Evolutionary conservation across 2,329 filamentous ascomycete genomes (phyloP).

Genomic region (Thelonectria olida): DNA sequence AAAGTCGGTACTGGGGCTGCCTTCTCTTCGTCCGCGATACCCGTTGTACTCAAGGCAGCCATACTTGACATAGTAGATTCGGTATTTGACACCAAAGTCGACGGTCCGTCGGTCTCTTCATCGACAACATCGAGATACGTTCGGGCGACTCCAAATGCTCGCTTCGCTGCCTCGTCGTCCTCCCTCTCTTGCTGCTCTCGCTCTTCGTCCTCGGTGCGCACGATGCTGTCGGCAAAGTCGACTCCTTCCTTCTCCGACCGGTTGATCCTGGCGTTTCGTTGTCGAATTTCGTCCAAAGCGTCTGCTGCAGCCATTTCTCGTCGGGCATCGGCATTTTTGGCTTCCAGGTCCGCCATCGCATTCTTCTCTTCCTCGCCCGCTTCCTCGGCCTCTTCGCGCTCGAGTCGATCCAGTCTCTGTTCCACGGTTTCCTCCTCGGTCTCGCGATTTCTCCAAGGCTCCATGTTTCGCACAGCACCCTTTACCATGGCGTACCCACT

Average conservation of each 20-base stretch:
- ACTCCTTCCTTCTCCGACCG: conserved; percentile 75
- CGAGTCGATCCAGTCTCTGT: conserved; percentile 83
- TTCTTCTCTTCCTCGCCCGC: conserved; percentile 78
- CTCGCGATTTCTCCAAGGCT: conserved; percentile 78
- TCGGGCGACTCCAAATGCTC: conserved; percentile 76
- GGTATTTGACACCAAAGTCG: conserved; percentile 19
- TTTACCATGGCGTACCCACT: conserved; percentile 86
- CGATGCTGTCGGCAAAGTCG: conserved; percentile 65
- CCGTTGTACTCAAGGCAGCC: conserved; percentile 28
- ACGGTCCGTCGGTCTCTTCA: conserved; percentile 47
- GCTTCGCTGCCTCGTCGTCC: conserved; percentile 81
- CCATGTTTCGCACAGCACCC: conserved; percentile 92
- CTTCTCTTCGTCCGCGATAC: conserved; percentile 33
- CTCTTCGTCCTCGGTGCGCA: conserved; percentile 66
- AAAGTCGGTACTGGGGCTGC: conserved; percentile 74
- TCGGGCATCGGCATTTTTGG: conserved; percentile 92
- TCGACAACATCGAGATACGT: conserved; percentile 63
- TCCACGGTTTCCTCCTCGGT: conserved; percentile 84
- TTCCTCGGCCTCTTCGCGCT: conserved; percentile 75
- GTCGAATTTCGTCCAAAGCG: conserved; percentile 92
- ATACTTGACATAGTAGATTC: conserved; percentile 31
- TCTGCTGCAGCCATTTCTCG: conserved; percentile 97
- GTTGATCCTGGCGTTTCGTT: conserved; percentile 88
- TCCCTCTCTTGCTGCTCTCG: conserved; percentile 76
- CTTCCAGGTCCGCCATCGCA: conserved; percentile 94